Evolutionary conservation across 305 asterid species (phyloP).

Genomic region (Fraxinus nigra): DNA sequence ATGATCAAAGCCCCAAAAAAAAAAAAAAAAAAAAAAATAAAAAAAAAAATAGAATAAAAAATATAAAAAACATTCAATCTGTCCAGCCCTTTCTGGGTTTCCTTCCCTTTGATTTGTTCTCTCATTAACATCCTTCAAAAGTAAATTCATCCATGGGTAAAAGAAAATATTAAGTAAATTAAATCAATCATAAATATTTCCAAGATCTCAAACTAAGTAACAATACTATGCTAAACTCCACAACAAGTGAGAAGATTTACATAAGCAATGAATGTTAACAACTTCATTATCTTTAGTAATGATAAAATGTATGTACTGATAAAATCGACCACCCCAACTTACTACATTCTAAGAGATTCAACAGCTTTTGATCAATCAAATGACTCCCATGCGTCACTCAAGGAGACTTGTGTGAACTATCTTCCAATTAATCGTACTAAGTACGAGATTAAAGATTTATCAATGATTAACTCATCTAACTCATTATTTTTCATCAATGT

Average conservation of each 20-base stretch:
- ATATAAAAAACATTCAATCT: slow-evolving; percentile 27
- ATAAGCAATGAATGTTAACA: not conserved
- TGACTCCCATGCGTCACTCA: not conserved
- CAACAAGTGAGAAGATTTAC: not conserved
- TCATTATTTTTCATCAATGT: not conserved
- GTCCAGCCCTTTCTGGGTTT: slow-evolving; percentile 36
- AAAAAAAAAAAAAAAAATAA: no score
- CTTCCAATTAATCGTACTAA: not conserved
- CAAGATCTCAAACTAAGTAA: not conserved
- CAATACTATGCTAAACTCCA: not conserved
- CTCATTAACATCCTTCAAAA: slow-evolving; percentile 34
- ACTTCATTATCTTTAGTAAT: not conserved
- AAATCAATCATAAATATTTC: not conserved
- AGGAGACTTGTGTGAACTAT: not conserved
- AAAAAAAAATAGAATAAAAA: no score
- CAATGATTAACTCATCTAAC: not conserved
- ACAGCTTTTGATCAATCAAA: slow-evolving; percentile 2
- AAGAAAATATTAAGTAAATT: not conserved
- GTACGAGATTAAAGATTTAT: not conserved
- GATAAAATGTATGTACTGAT: not conserved
- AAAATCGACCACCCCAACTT: not conserved
- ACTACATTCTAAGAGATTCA: not conserved
- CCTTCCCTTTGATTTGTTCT: slow-evolving; percentile 31
- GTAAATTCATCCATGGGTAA: slow-evolving; percentile 4
- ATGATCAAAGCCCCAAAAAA: not conserved